These are phyloP conservation scores for Exophiala dermatitidis DNA, from an alignment of 2,329 filamentous ascomycete genomes.

Conservation along the genomic window DNA sequence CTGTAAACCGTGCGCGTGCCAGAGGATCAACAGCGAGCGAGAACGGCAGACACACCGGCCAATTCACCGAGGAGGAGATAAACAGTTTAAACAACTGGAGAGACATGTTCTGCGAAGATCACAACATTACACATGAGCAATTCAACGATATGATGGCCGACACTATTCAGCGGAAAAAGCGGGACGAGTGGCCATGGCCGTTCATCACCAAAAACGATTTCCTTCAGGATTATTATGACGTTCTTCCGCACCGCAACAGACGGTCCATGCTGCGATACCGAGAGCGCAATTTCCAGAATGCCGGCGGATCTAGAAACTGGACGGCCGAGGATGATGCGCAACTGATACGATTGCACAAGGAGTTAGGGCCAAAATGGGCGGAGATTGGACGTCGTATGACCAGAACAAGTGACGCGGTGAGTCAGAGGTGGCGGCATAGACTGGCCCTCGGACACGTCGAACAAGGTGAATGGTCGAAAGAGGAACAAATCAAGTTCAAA, in stretches of 20 bases:
- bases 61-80: conserved; percentile 20
- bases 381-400: conserved; percentile 35
- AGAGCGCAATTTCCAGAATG: conserved; percentile 37
- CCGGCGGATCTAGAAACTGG: conserved; percentile 36
- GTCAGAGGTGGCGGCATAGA: conserved; percentile 39
- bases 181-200: conserved; percentile 10
- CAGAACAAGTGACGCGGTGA: conserved; percentile 37
- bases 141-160: conserved; percentile 28
- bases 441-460: conserved; percentile 35
- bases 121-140: conserved; percentile 16
- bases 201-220: conserved; percentile 32
- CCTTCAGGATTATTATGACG: conserved; percentile 32
- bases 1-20: not conserved
- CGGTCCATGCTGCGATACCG: conserved; percentile 39
- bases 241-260: conserved; percentile 34
- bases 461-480: conserved; percentile 33
- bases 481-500: conserved; percentile 31
- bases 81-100: conserved; percentile 21
- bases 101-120: conserved; percentile 22
- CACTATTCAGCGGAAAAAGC: conserved; percentile 11
- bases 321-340: conserved; percentile 37
- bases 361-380: conserved; percentile 34
- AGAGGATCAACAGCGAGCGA: not conserved
- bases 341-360: conserved; percentile 30
- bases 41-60: conserved; percentile 6